phyloP scores from a whole-genome alignment of 148 eudicot species.

The Fagopyrum esculentum region DNA sequence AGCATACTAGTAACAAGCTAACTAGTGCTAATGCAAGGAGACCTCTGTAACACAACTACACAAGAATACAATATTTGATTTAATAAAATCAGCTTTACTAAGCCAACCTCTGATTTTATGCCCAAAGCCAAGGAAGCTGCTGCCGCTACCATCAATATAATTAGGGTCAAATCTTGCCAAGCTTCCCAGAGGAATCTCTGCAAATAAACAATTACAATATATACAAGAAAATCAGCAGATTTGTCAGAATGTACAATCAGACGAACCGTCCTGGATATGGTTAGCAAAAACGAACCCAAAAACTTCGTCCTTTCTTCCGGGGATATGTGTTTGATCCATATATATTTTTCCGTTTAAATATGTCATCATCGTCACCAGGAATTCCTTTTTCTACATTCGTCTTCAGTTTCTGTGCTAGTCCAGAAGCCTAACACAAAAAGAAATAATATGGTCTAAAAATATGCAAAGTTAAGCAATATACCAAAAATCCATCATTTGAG shows the following conservation, averaged over 20 bases:
- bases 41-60: background rate
- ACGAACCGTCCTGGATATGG: background rate
- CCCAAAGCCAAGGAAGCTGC: slow-evolving; percentile 95
- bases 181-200: slow-evolving; percentile 92
- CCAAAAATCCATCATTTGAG: background rate
- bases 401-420: slow-evolving; percentile 49
- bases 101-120: slow-evolving; percentile 83
- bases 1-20: background rate
- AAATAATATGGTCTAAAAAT: background rate
- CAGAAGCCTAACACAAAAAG: slow-evolving; percentile 41
- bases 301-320: slow-evolving; percentile 67
- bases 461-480: slow-evolving; percentile 1
- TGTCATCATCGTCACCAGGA: slow-evolving; percentile 52
- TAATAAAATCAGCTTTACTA: background rate
- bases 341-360: slow-evolving; percentile 43
- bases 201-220: slow-evolving; percentile 11
- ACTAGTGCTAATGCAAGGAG: background rate
- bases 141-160: slow-evolving; percentile 97
- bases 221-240: background rate
- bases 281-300: slow-evolving; percentile 44
- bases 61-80: background rate
- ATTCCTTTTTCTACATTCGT: slow-evolving; percentile 69
- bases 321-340: slow-evolving; percentile 97
- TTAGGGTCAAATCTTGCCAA: slow-evolving; percentile 77
- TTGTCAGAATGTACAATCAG: background rate